Evolutionary conservation across 371 early-diverging fungal genomes (phyloP), one percentile per base, ranked within the genome.

Genomic region (Chytridium lagenaria): DNA sequence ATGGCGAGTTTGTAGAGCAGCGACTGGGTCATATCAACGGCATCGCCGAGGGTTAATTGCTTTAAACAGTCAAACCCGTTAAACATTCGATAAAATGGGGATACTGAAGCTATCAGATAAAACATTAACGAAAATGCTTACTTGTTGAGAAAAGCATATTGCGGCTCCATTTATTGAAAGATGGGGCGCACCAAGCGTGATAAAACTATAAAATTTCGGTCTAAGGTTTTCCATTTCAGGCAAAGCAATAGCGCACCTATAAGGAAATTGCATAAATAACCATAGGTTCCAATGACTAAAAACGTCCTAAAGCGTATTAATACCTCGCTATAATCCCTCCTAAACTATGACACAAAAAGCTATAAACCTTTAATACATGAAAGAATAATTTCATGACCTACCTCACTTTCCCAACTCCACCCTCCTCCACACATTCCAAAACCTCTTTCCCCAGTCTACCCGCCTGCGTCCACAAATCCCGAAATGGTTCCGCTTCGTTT

Each of bases 301-400:
- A 44, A 44, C 19, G 19, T 19, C 7, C 26, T 23, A 26, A 7
- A 5, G n/a, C 55, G 12, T 26, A 22, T n/a, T n/a, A n/a, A n/a
- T n/a, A 52, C 52, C 76, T 52, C 31, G 78, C 74, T 30, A 80
- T 76, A 15, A 80, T 28, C 37, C 80, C 80, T 16, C 80, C 80
- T 0, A 80, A 68, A 36, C 71, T 71, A 44, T 80, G 80, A 50
- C 80, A 80, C 0, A 80, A 74, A 71, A 80, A 80, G 50, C 79
- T 79, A 16, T 51, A 12, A 16, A 69, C 39, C 15, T 31, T n/a
- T n/a, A 39, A 61, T 52, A 16, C n/a, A 12, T 22, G 15, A n/a
- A 55, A 23, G n/a, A 0, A 57, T 33, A 26, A 19, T 19, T 31
- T 61, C 70, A 2, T 69, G 37, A 28, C 39, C 2, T n/a, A 78